Evolutionary conservation across 2,329 filamentous ascomycete genomes (phyloP), one percentile per base, ranked within the genome.

Genomic region (Beauveria medogensis): DNA sequence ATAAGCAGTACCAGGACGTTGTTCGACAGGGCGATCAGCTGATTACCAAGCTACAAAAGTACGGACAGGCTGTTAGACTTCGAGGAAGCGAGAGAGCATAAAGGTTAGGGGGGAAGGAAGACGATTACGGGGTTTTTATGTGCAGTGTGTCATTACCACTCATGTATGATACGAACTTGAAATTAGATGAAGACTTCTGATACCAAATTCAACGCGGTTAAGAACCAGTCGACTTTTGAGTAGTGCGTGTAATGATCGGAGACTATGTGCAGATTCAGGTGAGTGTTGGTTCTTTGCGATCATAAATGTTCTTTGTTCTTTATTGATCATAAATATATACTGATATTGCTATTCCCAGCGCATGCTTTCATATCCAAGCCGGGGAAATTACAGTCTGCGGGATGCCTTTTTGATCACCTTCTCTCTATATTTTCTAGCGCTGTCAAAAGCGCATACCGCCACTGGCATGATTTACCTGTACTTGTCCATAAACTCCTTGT

Each of bases 11-110:
- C 77, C 90, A 92, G 69, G 94, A 99, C 69, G 92, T 97, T 43
- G 92, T 99, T 64, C 94, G 94, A 79, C 94, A 97, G 74, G 94
- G 94, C 37, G 94, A 99, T 75, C 90, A 96, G 76, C 82, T 99
- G 65, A 97, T 99, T 73, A 99, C 94, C 62, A 99, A 99, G 82
- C 81, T 99, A 68, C 94, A 99, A 79, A 99, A 99, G 82, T 99
- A 99, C 75, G 94, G 94, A 50, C 94, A 99, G 77, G 90, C 94
- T 2, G 94, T 99, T 65, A 85, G 94, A 71, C 81, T 99, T 77
- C 86, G 94, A 69, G 94, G 94, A 46, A 97, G 93, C 72, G 94
- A 99, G 82, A 85, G 94, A 69, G 91, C 91, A 69, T 96, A 81
- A 30, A 22, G 52, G 2, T 9, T 41, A 12, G n/a, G 28, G 18